Evolutionary conservation across 805 yeast genomes (phyloP).

Genomic region (Starmerella stellata): DNA sequence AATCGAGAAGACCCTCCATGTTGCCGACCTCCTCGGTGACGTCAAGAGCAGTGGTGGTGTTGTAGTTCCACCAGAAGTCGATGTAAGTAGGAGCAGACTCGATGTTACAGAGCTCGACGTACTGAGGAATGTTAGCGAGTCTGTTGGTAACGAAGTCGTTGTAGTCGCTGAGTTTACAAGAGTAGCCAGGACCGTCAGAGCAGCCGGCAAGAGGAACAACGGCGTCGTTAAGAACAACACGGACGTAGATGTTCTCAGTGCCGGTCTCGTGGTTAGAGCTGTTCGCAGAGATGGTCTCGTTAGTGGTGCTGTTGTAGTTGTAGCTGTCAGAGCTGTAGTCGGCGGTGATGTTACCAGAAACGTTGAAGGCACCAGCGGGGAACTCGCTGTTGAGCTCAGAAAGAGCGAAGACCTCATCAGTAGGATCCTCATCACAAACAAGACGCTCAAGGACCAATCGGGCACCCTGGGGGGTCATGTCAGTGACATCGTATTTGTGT

Average conservation of each 20-base stretch:
- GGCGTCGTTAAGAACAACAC: slow-evolving; percentile 36
- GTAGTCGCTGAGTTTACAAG: slow-evolving; percentile 25
- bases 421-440: slow-evolving; percentile 26
- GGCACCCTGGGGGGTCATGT: slow-evolving; percentile 23
- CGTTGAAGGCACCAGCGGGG: slow-evolving; percentile 16
- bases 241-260: slow-evolving; percentile 26
- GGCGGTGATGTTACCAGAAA: slow-evolving; percentile 10
- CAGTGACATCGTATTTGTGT: slow-evolving; percentile 31
- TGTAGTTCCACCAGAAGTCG: slow-evolving; percentile 19
- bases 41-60: slow-evolving; percentile 12
- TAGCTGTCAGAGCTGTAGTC: slow-evolving; percentile 9
- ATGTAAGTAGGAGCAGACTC: slow-evolving; percentile 13
- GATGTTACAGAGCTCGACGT: slow-evolving; percentile 9
- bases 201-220: slow-evolving; percentile 35
- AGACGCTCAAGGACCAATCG: slow-evolving; percentile 22
- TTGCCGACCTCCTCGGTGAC: slow-evolving; percentile 6
- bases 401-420: slow-evolving; percentile 1
- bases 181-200: slow-evolving; percentile 34
- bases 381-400: slow-evolving; percentile 5
- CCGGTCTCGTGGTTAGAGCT: neutral
- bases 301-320: slow-evolving; percentile 3
- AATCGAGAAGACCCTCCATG: slow-evolving; percentile 11
- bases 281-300: slow-evolving; percentile 3
- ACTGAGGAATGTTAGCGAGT: slow-evolving; percentile 6
- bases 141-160: slow-evolving; percentile 10